Evolutionary conservation across 2,329 filamentous ascomycete genomes (phyloP).

Genomic region (Penicillium sp.): DNA sequence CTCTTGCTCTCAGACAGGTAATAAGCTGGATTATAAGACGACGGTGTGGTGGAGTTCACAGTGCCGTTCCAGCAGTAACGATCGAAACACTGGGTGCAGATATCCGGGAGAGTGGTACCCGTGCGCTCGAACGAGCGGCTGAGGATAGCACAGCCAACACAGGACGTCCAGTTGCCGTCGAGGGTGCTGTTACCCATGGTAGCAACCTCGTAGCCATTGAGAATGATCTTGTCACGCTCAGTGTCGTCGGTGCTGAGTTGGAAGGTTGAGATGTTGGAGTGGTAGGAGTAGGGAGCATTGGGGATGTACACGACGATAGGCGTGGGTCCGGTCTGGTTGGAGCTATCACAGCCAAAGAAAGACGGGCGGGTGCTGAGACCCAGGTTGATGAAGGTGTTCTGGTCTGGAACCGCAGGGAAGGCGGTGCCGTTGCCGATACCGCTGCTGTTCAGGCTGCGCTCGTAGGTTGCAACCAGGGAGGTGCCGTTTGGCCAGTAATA

Average conservation of each 20-base stretch:
- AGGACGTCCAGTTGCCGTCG: conserved; percentile 74
- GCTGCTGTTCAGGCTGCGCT: conserved; percentile 58
- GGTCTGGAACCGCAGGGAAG: conserved; percentile 71
- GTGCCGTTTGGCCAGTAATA: conserved; percentile 76
- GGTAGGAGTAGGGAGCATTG: conserved; percentile 74
- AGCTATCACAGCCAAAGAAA: conserved; percentile 75
- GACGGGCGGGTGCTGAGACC: conserved; percentile 72
- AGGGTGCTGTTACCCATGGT: conserved; percentile 79
- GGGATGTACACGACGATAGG: conserved; percentile 86
- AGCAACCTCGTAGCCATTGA: conserved; percentile 80
- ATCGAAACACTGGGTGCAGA: conserved; percentile 74
- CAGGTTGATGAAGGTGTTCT: conserved; percentile 75
- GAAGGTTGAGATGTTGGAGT: conserved; percentile 80
- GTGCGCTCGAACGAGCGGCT: conserved; percentile 73
- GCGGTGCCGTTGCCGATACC: conserved; percentile 64
- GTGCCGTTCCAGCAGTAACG: conserved; percentile 95
- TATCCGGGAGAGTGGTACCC: conserved; percentile 64
- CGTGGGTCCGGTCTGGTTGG: conserved; percentile 57
- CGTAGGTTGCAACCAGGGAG: conserved; percentile 70
- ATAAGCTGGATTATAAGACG: conserved; percentile 45
- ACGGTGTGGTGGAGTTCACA: conserved; percentile 40
- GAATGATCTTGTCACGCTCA: conserved; percentile 75
- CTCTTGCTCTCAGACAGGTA: conserved; percentile 12
- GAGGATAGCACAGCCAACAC: conserved; percentile 84
- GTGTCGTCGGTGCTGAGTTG: conserved; percentile 61